Conservation (phyloP, 2,329 filamentous ascomycete species). For the Fusarium metavorans region DNA sequence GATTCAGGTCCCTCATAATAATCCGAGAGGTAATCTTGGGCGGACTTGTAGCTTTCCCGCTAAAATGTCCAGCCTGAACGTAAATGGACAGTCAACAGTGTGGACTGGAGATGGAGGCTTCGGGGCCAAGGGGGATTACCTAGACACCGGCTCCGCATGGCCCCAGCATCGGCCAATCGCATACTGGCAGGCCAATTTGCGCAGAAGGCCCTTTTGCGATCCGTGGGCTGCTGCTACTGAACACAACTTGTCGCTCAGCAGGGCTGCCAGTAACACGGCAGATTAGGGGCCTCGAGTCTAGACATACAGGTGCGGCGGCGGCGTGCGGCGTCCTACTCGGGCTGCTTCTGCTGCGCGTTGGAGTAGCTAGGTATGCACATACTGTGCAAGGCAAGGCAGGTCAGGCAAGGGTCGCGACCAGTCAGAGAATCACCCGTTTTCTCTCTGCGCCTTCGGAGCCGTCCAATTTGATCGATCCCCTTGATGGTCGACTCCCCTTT, state of each 20-base stretch:
- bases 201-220: conserved; percentile 28
- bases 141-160: conserved; percentile 27
- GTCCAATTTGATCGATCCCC: conserved; percentile 6
- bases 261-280: conserved; percentile 8
- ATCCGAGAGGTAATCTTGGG: conserved; percentile 36
- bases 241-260: conserved; percentile 18
- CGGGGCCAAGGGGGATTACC: conserved; percentile 25
- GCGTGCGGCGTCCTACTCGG: not conserved
- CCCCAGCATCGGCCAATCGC: conserved; percentile 32
- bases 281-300: conserved; percentile 7
- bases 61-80: conserved; percentile 35
- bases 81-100: conserved; percentile 25
- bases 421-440: not conserved
- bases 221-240: conserved; percentile 19
- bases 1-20: conserved; percentile 38
- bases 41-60: conserved; percentile 34
- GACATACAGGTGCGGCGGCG: not conserved
- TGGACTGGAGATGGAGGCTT: conserved; percentile 22
- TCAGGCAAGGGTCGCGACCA: not conserved
- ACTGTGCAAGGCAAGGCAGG: not conserved
- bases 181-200: conserved; percentile 30
- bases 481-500: conserved; percentile 1
- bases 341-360: not conserved
- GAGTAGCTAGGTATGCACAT: not conserved
- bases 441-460: not conserved